These are phyloP conservation scores for Wickerhamomyces xylosicus DNA, from an alignment of 805 yeast species.

Conservation along the genomic window DNA sequence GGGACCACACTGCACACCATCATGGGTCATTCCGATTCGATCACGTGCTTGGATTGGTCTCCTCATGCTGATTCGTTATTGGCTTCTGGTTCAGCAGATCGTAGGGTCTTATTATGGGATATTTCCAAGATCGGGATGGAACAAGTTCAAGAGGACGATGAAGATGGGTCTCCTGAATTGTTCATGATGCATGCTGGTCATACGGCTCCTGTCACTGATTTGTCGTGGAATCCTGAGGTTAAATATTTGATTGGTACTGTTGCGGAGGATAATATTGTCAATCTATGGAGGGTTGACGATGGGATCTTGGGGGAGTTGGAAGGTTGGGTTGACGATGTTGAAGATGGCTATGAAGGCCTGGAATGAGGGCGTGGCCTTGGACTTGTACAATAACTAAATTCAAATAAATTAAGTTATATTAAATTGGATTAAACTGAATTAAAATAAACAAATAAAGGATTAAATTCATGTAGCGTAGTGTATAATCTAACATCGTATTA, in stretches of 20 bases:
- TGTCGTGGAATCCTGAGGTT: conserved; percentile 53
- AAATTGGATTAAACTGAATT: too few species aligned
- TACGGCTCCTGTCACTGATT: conserved; percentile 64
- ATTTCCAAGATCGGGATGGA: conserved; percentile 71
- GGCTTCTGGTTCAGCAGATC: conserved; percentile 69
- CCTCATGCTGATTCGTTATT: conserved; percentile 69
- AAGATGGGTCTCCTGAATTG: conserved; percentile 83
- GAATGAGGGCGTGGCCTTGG: too few species aligned
- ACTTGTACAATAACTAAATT: too few species aligned
- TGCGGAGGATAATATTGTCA: conserved; percentile 34
- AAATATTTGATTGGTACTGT: conserved; percentile 69
- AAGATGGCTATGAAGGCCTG: background rate
- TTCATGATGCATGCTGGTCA: conserved; percentile 93
- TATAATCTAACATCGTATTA: too few species aligned
- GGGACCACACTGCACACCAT: conserved; percentile 49
- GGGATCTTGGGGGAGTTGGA: background rate
- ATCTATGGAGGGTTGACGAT: conserved; percentile 32
- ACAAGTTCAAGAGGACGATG: conserved; percentile 79
- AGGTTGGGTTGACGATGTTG: background rate
- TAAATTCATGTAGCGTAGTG: too few species aligned
- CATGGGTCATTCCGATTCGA: conserved; percentile 70
- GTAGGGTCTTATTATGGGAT: conserved; percentile 78
- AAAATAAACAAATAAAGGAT: too few species aligned
- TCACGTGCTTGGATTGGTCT: conserved; percentile 69
- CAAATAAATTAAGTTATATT: background rate